These are phyloP conservation scores for Simplicillium aogashimaense DNA, from an alignment of 2,329 filamentous ascomycete species.

Conservation along the genomic window DNA sequence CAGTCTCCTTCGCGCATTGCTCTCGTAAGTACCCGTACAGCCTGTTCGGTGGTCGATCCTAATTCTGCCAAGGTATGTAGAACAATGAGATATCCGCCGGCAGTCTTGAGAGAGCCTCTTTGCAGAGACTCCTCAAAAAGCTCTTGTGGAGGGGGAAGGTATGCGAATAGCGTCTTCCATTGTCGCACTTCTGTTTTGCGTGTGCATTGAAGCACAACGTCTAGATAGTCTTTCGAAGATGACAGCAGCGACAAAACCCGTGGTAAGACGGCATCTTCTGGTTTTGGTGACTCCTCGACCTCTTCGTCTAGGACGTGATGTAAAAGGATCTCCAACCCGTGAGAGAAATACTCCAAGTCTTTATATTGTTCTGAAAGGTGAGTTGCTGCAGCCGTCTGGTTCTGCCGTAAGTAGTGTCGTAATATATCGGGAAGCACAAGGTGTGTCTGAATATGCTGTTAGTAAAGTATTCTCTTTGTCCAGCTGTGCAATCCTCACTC, in stretches of 20 bases:
- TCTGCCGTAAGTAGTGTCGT: conserved; percentile 64
- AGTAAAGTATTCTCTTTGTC: background rate
- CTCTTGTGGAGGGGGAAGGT: conserved; percentile 81
- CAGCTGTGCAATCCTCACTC: conserved; percentile 46
- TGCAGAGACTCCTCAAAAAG: conserved; percentile 88
- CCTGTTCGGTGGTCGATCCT: conserved; percentile 60
- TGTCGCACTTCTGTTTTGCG: conserved; percentile 93
- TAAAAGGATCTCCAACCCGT: conserved; percentile 83
- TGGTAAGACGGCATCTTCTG: conserved; percentile 55
- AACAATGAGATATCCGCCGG: conserved; percentile 91
- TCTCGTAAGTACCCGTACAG: conserved; percentile 68
- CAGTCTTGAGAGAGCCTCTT: conserved; percentile 82
- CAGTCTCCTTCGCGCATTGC: conserved; percentile 83
- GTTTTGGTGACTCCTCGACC: conserved; percentile 60
- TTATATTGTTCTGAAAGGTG: conserved; percentile 78
- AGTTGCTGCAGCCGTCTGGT: conserved; percentile 71
- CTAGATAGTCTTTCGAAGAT: conserved; percentile 76
- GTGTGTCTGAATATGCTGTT: conserved; percentile 54
- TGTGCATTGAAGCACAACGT: conserved; percentile 93
- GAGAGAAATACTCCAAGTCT: conserved; percentile 80
- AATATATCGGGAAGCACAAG: conserved; percentile 86
- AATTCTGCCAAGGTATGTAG: conserved; percentile 73
- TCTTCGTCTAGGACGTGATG: conserved; percentile 93
- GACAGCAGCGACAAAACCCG: conserved; percentile 55
- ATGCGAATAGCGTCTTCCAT: conserved; percentile 88